phyloP scores from a whole-genome alignment of 805 yeast genomes.

The Wickerhamiella alocasiicola region DNA sequence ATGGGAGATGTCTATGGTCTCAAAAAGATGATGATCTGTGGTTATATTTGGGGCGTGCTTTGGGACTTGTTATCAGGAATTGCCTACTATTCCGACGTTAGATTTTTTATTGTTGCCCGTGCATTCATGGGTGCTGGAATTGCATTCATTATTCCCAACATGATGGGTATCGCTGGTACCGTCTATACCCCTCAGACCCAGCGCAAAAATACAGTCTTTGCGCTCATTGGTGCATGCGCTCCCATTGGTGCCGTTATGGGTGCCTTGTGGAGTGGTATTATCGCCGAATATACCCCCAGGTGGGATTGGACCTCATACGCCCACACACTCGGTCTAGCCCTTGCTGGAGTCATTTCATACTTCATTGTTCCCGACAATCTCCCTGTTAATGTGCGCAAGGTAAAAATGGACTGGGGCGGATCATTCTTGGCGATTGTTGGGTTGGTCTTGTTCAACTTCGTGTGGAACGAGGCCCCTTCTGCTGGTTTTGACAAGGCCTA shows the following conservation, averaged over 20 bases:
- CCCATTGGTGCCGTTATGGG: constrained; percentile 53
- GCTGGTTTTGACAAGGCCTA: constrained; percentile 55
- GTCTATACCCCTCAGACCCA: constrained; percentile 15
- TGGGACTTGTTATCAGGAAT: constrained; percentile 55
- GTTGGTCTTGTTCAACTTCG: constrained; percentile 49
- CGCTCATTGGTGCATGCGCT: constrained; percentile 47
- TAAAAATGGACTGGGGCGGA: constrained; percentile 40
- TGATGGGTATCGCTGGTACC: constrained; percentile 43
- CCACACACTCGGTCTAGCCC: constrained; percentile 29
- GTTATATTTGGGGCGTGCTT: constrained; percentile 42
- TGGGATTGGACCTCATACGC: constrained; percentile 32
- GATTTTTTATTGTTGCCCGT: constrained; percentile 32
- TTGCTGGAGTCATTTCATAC: constrained; percentile 10
- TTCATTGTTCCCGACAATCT: constrained; percentile 13
- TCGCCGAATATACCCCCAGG: constrained; percentile 14
- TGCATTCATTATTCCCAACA: constrained; percentile 47
- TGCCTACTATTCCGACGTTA: constrained; percentile 33
- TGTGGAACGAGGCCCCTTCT: constrained; percentile 65
- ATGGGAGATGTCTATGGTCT: constrained; percentile 64
- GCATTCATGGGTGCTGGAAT: constrained; percentile 57
- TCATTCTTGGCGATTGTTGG: constrained; percentile 45
- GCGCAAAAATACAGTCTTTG: constrained; percentile 43
- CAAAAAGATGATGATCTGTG: constrained; percentile 39
- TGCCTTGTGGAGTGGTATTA: constrained; percentile 31
- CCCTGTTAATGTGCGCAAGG: constrained; percentile 12